These are phyloP conservation scores for Lichtheimia corymbifera DNA, from an alignment of 371 early-diverging fungal species.

Conservation along the genomic window DNA sequence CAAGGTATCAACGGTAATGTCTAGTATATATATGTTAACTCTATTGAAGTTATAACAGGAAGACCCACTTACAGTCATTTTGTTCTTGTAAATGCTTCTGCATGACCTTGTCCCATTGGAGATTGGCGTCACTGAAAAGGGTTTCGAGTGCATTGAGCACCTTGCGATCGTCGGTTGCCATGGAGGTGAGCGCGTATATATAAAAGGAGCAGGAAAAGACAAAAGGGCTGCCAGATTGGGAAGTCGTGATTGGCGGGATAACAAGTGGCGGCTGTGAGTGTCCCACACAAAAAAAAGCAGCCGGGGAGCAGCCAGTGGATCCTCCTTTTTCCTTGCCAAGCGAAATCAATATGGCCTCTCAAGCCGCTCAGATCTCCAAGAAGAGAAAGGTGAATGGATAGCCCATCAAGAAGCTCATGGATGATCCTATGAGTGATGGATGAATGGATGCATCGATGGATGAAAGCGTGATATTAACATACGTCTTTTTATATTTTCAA, in stretches of 20 bases:
- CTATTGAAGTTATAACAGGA: too few relatives aligned
- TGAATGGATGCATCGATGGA: constrained; percentile 36
- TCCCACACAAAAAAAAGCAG: neutral
- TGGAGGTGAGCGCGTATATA: neutral
- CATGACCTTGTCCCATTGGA: constrained; percentile 44
- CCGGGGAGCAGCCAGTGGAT: neutral
- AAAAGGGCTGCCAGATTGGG: constrained; percentile 1
- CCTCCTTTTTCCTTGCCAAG: constrained; percentile 4
- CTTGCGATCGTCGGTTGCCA: constrained; percentile 14
- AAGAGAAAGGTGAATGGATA: constrained; percentile 66
- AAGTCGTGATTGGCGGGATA: constrained; percentile 4
- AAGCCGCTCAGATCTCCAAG: constrained; percentile 65
- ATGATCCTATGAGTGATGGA: constrained; percentile 15
- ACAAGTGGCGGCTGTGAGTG: constrained; percentile 1
- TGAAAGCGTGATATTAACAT: constrained; percentile 4
- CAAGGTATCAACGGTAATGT: constrained; percentile 24
- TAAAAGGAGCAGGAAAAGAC: neutral
- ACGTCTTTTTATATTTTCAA: neutral
- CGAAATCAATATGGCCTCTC: constrained; percentile 19
- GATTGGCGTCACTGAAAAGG: constrained; percentile 45
- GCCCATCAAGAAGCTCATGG: constrained; percentile 13
- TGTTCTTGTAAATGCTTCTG: constrained; percentile 22
- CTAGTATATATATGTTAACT: constrained; percentile 8
- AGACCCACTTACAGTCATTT: constrained; percentile 25
- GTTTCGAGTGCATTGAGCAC: constrained; percentile 35